These are phyloP conservation scores for Dactylellina haptotyla DNA, from an alignment of 2,329 filamentous ascomycete genomes.

Conservation along the genomic window DNA sequence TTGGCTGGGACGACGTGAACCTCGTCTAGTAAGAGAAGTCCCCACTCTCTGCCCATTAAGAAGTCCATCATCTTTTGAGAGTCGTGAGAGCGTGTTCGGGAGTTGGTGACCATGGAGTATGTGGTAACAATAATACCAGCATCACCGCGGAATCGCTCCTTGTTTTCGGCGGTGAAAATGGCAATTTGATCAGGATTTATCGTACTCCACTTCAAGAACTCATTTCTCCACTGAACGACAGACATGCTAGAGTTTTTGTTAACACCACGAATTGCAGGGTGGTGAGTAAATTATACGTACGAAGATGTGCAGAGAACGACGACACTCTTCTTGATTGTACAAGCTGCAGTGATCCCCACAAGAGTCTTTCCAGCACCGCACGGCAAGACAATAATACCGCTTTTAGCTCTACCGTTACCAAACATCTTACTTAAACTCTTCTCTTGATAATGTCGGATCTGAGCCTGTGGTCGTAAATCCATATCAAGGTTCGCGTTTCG, in stretches of 20 bases:
- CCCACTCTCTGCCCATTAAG: conserved; percentile 89
- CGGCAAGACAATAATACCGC: conserved; percentile 94
- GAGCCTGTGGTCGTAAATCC: conserved; percentile 85
- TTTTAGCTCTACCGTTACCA: conserved; percentile 95
- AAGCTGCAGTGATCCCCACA: conserved; percentile 97
- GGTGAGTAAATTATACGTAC: conserved; percentile 1
- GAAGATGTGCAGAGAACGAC: conserved; percentile 96
- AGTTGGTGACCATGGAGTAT: conserved; percentile 98
- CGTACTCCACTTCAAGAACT: conserved; percentile 99
- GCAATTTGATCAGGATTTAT: conserved; percentile 93
- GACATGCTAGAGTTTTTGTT: conserved; percentile 72
- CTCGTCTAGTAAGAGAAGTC: conserved; percentile 94
- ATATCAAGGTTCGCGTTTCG: conserved; percentile 92
- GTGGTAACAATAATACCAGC: conserved; percentile 97
- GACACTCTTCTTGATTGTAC: conserved; percentile 95
- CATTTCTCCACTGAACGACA: conserved; percentile 93
- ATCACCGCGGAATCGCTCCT: conserved; percentile 83
- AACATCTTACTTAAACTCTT: conserved; percentile 99
- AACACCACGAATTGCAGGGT: background rate
- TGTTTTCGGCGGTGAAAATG: conserved; percentile 93
- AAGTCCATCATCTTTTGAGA: conserved; percentile 98
- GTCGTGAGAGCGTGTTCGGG: conserved; percentile 85
- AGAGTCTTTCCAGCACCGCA: conserved; percentile 97
- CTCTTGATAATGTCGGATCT: conserved; percentile 94
- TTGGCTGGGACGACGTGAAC: conserved; percentile 97